Evolutionary conservation across 2,329 filamentous ascomycete species (phyloP).

Genomic region (Penicillium sp.): DNA sequence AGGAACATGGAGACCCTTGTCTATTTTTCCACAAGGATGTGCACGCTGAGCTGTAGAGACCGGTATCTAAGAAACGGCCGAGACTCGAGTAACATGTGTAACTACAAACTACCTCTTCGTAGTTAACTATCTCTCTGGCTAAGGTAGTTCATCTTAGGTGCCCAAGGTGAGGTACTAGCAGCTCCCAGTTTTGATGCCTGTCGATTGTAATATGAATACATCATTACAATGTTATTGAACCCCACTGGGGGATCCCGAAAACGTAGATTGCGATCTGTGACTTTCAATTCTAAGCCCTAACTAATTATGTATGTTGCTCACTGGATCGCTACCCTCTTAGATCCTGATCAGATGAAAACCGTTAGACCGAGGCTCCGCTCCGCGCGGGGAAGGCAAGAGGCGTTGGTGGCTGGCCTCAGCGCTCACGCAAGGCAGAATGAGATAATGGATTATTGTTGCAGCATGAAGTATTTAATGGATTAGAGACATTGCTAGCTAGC

Average conservation of each 20-base stretch:
- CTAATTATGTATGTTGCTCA: background rate
- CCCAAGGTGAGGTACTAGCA: no score
- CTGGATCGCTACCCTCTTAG: background rate
- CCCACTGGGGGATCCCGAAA: slow-evolving; percentile 3
- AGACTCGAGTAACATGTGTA: no score
- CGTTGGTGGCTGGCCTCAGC: slow-evolving; percentile 7
- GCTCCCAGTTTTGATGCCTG: no score
- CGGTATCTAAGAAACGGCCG: no score
- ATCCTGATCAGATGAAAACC: slow-evolving; percentile 6
- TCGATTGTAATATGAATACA: no score
- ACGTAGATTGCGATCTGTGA: slow-evolving; percentile 5
- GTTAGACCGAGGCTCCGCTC: slow-evolving; percentile 14
- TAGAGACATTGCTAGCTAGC: background rate
- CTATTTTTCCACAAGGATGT: background rate
- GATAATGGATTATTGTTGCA: background rate
- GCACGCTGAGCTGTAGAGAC: background rate
- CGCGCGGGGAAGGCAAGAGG: slow-evolving; percentile 7
- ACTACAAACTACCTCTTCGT: no score
- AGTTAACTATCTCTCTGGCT: no score
- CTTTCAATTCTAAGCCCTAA: slow-evolving; percentile 5
- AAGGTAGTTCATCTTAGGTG: no score
- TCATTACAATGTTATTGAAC: slow-evolving; percentile 7
- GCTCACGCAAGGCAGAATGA: slow-evolving; percentile 3
- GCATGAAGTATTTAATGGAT: background rate
- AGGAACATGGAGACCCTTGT: slow-evolving; percentile 4